A percentile compares a stretch with the other conserved stretches of the same genome.
phyloP scores from a whole-genome alignment of 2,329 filamentous ascomycete species.

The Fusarium udum region DNA sequence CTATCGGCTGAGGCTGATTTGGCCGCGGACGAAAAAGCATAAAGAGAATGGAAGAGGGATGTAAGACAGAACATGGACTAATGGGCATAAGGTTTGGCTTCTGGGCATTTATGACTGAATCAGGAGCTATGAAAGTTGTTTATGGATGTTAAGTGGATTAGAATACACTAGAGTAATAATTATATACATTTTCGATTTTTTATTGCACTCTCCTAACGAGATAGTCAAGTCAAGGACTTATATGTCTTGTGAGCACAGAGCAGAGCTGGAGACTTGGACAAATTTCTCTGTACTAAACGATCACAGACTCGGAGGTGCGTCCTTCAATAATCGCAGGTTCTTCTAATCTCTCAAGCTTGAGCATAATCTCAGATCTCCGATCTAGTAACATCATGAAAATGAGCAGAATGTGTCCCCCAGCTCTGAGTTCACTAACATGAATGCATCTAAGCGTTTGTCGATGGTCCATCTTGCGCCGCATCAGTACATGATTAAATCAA shows the following conservation, averaged over 20 bases:
- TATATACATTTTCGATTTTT: neutral
- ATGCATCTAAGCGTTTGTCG: neutral
- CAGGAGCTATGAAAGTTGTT: neutral
- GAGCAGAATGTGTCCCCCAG: neutral
- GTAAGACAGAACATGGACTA: accelerated
- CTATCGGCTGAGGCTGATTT: slow-evolving; percentile 64
- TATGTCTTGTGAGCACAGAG: neutral
- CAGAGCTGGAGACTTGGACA: neutral
- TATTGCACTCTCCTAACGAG: accelerated
- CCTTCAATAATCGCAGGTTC: neutral
- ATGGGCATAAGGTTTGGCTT: neutral
- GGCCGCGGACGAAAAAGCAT: slow-evolving; percentile 65
- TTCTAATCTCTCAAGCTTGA: neutral
- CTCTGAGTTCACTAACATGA: neutral
- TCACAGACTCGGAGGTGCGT: neutral
- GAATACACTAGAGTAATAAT: no score
- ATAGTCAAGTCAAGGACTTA: neutral
- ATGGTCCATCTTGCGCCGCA: neutral
- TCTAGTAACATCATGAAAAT: accelerated
- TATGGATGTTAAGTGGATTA: accelerated
- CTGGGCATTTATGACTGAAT: neutral
- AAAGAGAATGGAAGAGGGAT: slow-evolving; percentile 19
- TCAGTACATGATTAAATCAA: neutral
- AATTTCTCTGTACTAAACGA: neutral
- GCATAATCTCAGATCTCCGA: neutral